A percentile compares a stretch with the other conserved stretches of the same genome.
Conservation (phyloP, 441 rosid genomes). For the Syzygium malaccense region DNA sequence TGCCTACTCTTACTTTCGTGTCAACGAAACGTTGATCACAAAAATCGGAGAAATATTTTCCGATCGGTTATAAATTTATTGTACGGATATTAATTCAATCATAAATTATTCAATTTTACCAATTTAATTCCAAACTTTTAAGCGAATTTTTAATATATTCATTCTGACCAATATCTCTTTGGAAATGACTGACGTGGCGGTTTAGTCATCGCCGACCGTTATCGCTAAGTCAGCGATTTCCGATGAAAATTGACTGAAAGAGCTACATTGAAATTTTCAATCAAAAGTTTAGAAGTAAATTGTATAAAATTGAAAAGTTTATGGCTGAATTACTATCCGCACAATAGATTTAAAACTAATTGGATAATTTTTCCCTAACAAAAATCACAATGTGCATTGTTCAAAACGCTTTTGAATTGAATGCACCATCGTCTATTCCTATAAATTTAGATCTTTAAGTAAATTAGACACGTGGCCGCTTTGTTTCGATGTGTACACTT, state of each 20-base stretch:
- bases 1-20: neutral
- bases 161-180: too few species aligned
- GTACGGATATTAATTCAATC: accelerated
- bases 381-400: neutral
- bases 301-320: too few species aligned
- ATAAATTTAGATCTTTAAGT: neutral
- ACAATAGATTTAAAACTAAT: too few species aligned
- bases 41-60: neutral
- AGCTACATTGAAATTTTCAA: too few species aligned
- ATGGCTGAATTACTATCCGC: too few species aligned
- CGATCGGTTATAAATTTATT: too few species aligned
- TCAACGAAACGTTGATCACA: neutral
- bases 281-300: too few species aligned
- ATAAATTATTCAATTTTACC: too few species aligned
- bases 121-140: too few species aligned
- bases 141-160: accelerated
- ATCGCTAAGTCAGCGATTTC: too few species aligned
- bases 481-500: neutral
- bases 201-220: accelerated
- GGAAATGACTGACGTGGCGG: too few species aligned
- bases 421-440: neutral
- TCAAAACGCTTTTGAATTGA: neutral
- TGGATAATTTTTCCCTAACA: too few species aligned
- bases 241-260: accelerated
- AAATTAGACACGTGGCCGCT: neutral